Evolutionary conservation across 306 rosid genomes (phyloP).

Genomic region (Cajanus cajan): DNA sequence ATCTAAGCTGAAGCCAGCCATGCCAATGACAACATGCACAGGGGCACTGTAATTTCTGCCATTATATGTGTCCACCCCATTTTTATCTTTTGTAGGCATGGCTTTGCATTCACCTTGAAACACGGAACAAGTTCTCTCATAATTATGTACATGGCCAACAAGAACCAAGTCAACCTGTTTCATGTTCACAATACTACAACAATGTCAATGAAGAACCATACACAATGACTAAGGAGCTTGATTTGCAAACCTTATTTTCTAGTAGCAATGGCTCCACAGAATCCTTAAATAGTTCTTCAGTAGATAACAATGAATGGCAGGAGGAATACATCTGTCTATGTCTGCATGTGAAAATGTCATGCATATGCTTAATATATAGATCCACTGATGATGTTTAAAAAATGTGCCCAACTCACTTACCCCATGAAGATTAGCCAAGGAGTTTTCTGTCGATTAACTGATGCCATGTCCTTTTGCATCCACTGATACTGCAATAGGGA

Average conservation of each 20-base stretch:
- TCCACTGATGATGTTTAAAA: neutral
- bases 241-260: constrained; percentile 50
- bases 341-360: constrained; percentile 42
- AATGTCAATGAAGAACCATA: neutral
- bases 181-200: constrained; percentile 10
- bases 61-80: constrained; percentile 67
- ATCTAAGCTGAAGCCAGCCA: constrained; percentile 85
- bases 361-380: neutral
- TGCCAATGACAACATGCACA: constrained; percentile 78
- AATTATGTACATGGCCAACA: constrained; percentile 84
- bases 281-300: constrained; percentile 42
- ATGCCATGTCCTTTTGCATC: constrained; percentile 81
- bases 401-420: constrained; percentile 40
- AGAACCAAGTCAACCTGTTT: constrained; percentile 76
- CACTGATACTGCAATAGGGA: constrained; percentile 58
- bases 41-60: constrained; percentile 73
- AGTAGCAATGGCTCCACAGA: constrained; percentile 71
- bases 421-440: constrained; percentile 88
- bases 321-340: constrained; percentile 91
- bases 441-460: constrained; percentile 66
- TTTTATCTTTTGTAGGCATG: constrained; percentile 57
- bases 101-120: constrained; percentile 48
- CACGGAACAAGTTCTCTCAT: constrained; percentile 80
- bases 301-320: neutral
- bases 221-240: neutral